phyloP scores from a whole-genome alignment of 176 grass and related monocot species.

The Oryza glaberrima region DNA sequence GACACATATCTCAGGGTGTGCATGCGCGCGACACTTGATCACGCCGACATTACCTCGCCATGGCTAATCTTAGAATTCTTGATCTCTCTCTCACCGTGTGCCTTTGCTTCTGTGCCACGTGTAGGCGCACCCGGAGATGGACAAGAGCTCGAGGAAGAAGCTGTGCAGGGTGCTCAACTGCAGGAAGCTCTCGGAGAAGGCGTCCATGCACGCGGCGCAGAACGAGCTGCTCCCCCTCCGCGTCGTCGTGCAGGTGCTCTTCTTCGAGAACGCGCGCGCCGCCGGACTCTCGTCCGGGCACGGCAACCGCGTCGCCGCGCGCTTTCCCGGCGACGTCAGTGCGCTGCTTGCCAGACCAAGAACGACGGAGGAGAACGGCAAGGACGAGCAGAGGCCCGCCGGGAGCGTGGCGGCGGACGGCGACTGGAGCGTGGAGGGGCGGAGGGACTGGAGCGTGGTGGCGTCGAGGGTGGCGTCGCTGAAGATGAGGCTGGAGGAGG shows the following conservation, averaged over 20 bases:
- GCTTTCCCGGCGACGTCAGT: conserved; percentile 42
- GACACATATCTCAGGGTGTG: conserved; percentile 68
- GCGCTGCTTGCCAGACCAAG: conserved; percentile 46
- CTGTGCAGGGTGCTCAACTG: conserved; percentile 79
- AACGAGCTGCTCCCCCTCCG: conserved; percentile 78
- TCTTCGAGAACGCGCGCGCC: conserved; percentile 82
- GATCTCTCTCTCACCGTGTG: not conserved
- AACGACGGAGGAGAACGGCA: conserved; percentile 2
- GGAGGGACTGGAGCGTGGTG: conserved; percentile 18
- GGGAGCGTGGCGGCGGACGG: conserved; percentile 11
- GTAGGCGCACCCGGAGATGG: conserved; percentile 64
- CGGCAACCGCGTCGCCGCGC: conserved; percentile 34
- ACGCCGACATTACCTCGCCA: not conserved
- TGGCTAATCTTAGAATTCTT: not conserved
- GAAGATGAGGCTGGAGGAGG: conserved; percentile 75
- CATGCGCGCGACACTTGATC: not conserved
- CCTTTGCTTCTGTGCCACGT: not conserved
- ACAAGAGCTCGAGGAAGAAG: conserved; percentile 62
- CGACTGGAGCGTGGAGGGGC: conserved; percentile 48
- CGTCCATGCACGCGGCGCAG: conserved; percentile 72
- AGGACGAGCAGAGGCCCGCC: conserved; percentile 3
- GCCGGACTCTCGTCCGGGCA: conserved; percentile 21
- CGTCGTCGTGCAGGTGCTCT: conserved; percentile 81
- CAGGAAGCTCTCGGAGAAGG: conserved; percentile 73
- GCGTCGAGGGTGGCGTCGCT: conserved; percentile 62